Base-by-base conservation (phyloP, 768 basidiomycete species). In the Pulveroboletus frians region DNA sequence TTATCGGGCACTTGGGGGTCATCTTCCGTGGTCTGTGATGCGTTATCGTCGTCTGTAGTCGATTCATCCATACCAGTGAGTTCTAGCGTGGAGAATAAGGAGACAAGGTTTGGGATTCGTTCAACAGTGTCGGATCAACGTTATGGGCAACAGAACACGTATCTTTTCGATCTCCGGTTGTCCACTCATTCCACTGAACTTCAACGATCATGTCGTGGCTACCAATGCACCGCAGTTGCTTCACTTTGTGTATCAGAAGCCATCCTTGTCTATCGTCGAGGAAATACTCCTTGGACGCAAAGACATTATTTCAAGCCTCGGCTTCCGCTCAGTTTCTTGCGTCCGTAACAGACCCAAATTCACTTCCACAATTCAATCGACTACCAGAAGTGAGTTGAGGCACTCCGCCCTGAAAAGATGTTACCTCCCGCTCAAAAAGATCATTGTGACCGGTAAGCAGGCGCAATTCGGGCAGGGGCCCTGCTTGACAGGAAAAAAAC, bases 11-110 rank as follows among this genome's bases (percentile, higher is more conserved):
- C 71, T 62, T 86, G 83, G 17, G 85, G 86, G 47, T 91, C 88
- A 54, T 91, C 88, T 67, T 91, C 88, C 4, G 88, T 91, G 1
- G 87, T 87, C 58, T 91, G 87, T 5, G 88, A 91, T 2, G 83
- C 83, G 27, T 79, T 81, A 57, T 89, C 77, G 43, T 79, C 76
- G 50, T 78, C 76, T 5, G 76, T 74, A 0, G 75, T 73, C 1
- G 76, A 76, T 46, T 77, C 75, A 26, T 77, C 76, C 49, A 59
- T 54, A 9, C 46, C 11, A 41, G 50, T 8, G 59, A 55, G 17
- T 65, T 61, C 23, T 52, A 59, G 64, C 23, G 15, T 49, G 31
- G n/a, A 26, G 26, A 47, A 26, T 13, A 20, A 9, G 18, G 20
- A 30, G 38, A 23, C 3, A 14, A 32, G 30, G 21, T 27, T 14